These are phyloP conservation scores for Lyophyllum shimeji DNA, from an alignment of 768 basidiomycete species.

Conservation along the genomic window DNA sequence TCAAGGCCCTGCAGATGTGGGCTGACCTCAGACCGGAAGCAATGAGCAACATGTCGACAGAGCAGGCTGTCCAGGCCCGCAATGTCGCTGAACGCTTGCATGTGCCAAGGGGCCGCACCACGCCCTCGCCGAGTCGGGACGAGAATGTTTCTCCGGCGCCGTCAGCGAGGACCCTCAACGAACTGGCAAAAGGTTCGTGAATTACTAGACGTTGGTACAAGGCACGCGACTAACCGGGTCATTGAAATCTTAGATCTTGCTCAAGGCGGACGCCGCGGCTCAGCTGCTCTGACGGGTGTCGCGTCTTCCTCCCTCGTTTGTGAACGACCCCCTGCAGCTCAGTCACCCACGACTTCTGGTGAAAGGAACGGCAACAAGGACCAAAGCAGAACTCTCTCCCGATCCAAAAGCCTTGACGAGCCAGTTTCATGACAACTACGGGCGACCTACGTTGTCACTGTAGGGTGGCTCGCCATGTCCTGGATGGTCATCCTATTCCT, in stretches of 20 bases:
- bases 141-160: neutral
- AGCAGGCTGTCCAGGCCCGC: constrained; percentile 40
- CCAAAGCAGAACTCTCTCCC: neutral
- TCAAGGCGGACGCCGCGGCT: constrained; percentile 14
- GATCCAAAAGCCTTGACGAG: neutral
- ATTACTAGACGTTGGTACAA: neutral
- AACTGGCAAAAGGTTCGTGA: constrained; percentile 15
- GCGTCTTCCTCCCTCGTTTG: constrained; percentile 9
- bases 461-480: constrained; percentile 5
- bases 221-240: neutral
- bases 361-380: neutral
- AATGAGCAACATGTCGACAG: constrained; percentile 32
- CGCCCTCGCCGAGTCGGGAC: constrained; percentile 27
- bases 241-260: constrained; percentile 12
- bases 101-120: constrained; percentile 35
- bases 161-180: constrained; percentile 8
- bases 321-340: neutral
- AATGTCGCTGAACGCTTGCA: constrained; percentile 48
- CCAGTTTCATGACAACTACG: constrained; percentile 11
- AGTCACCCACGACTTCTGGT: neutral
- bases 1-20: constrained; percentile 93
- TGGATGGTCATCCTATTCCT: constrained; percentile 5
- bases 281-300: constrained; percentile 4
- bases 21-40: constrained; percentile 73
- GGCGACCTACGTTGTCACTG: constrained; percentile 8